phyloP scores from a whole-genome alignment of 192 early-diverging fungal genomes.

The Dimargaris cristalligena region DNA sequence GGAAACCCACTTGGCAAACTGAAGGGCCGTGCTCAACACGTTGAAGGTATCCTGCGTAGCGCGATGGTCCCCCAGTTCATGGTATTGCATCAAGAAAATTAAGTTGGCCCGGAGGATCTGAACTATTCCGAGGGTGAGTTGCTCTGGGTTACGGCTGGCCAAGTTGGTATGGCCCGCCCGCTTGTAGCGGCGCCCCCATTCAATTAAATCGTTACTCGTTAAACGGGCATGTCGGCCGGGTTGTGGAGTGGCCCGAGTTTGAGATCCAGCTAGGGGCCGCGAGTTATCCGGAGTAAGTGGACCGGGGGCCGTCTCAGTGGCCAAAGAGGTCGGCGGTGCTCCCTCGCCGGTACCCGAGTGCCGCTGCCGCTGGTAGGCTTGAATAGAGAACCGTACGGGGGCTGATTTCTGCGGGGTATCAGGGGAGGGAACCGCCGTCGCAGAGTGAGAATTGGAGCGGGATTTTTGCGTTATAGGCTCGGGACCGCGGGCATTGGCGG shows the following conservation, averaged over 20 bases:
- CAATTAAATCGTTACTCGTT: constrained; percentile 1
- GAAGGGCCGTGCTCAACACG: not conserved
- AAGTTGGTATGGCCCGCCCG: not conserved
- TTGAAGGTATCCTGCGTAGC: not conserved
- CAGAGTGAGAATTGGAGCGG: too few species aligned
- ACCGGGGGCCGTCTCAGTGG: too few species aligned
- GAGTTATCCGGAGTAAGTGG: too few species aligned
- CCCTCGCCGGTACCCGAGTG: too few species aligned
- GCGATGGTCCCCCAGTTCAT: not conserved
- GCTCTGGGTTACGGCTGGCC: not conserved
- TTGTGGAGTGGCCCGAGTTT: not conserved
- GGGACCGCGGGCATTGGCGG: too few species aligned
- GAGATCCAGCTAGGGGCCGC: not conserved
- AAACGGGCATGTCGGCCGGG: not conserved
- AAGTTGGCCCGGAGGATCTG: not conserved
- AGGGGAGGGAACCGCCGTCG: too few species aligned
- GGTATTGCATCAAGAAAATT: not conserved
- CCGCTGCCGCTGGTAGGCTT: not conserved
- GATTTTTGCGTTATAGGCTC: too few species aligned
- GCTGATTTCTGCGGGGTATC: not conserved
- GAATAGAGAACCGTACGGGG: not conserved
- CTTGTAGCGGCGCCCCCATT: constrained; percentile 6
- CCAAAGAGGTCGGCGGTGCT: too few species aligned
- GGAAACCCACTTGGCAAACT: not conserved
- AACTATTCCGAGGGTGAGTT: not conserved